Evolutionary conservation across 75 land plant species (phyloP).

Genomic region (Ceratopteris richardii): DNA sequence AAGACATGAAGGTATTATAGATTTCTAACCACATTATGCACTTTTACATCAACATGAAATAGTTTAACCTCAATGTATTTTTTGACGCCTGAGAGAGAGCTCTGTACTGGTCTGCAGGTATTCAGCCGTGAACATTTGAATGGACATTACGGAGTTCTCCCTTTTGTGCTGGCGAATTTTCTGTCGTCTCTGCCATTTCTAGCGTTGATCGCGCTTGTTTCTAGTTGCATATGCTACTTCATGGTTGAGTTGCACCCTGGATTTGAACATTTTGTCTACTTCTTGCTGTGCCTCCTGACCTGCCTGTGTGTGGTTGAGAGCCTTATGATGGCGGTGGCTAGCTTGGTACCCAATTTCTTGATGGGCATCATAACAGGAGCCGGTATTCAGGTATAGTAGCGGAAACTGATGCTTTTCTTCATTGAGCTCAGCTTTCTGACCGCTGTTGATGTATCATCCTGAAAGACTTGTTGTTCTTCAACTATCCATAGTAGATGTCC

Average conservation of each 20-base stretch:
- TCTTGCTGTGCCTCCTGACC: conserved; percentile 19
- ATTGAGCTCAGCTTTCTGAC: too few relatives aligned
- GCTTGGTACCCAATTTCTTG: conserved; percentile 27
- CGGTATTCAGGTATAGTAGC: conserved; percentile 31
- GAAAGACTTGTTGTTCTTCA: too few relatives aligned
- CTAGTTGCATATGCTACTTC: conserved; percentile 19
- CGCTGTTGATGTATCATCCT: too few relatives aligned
- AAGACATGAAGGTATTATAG: conserved; percentile 29
- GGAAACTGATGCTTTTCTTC: too few relatives aligned
- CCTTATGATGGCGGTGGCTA: conserved; percentile 34
- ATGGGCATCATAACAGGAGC: conserved; percentile 36
- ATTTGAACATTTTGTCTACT: conserved; percentile 17
- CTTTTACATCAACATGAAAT: too few relatives aligned
- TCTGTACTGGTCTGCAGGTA: conserved; percentile 7
- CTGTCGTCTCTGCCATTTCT: conserved; percentile 23
- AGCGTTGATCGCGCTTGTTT: conserved; percentile 15
- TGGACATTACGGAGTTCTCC: conserved; percentile 22
- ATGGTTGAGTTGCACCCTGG: conserved; percentile 30
- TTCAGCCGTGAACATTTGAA: conserved; percentile 22
- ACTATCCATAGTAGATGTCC: too few relatives aligned
- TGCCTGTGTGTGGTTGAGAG: conserved; percentile 21
- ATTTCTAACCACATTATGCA: not conserved
- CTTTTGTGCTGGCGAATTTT: conserved; percentile 22
- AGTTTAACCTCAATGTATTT: too few relatives aligned
- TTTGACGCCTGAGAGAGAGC: too few relatives aligned